Percentiles rank a stretch among this genome's conserved stretches.
Conservation (phyloP, 1,284 basidiomycete genomes). For the Apiotrichum domesticum region DNA sequence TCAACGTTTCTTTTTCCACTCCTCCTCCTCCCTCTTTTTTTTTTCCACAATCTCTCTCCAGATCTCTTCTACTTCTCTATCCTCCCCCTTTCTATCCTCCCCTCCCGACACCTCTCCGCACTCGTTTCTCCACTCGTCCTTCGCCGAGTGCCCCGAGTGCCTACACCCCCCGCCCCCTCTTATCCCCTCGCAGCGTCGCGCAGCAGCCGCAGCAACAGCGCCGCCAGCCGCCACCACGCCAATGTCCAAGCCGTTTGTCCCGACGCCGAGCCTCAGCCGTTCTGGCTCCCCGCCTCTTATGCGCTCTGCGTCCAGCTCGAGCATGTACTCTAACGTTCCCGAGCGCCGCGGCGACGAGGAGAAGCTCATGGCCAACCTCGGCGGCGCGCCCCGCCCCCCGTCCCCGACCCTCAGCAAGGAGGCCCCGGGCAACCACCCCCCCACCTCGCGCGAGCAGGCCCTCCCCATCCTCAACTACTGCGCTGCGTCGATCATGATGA, state of each 20-base stretch:
- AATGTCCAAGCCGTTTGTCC: conserved; percentile 39
- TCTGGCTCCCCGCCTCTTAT: conserved; percentile 29
- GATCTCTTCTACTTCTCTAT: not conserved
- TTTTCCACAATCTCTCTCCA: not conserved
- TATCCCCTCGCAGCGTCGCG: not conserved
- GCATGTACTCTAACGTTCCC: conserved; percentile 16
- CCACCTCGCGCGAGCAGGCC: conserved; percentile 47
- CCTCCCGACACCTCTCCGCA: not conserved
- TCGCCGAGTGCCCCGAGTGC: no score
- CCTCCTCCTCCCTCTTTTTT: not conserved
- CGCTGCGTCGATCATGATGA: conserved; percentile 93
- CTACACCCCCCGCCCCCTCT: not conserved
- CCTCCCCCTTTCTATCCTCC: not conserved
- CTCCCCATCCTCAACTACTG: conserved; percentile 87
- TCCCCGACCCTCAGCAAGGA: conserved; percentile 12
- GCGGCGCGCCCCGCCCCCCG: conserved; percentile 15
- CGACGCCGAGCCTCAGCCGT: conserved; percentile 33
- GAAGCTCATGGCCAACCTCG: conserved; percentile 27
- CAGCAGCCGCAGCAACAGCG: no score
- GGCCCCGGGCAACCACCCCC: not conserved
- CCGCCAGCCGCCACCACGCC: not conserved
- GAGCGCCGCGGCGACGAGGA: conserved; percentile 20
- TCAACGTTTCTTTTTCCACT: no score
- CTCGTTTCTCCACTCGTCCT: not conserved
- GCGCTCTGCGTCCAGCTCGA: conserved; percentile 19